Evolutionary conservation across 345 rosid species (phyloP).

Genomic region (Eucalyptus leucophloia): DNA sequence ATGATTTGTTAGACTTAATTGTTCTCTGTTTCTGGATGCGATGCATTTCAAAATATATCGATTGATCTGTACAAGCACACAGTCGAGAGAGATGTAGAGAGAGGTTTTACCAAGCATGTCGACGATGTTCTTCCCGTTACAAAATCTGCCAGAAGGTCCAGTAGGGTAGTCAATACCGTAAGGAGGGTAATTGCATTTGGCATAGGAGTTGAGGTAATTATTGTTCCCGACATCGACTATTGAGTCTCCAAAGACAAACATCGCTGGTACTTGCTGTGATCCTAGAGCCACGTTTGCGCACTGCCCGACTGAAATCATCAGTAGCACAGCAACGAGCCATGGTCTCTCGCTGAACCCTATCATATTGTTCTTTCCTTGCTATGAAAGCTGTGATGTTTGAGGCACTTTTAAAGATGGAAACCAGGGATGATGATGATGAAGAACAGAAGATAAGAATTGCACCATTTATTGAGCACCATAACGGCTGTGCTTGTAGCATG

Average conservation of each 20-base stretch:
- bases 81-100: background rate
- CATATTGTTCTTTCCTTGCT: background rate
- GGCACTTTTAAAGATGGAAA: background rate
- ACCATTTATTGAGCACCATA: background rate
- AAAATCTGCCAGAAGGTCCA: constrained; percentile 71
- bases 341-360: background rate
- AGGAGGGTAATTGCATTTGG: constrained; percentile 65
- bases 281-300: background rate
- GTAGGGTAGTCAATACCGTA: constrained; percentile 69
- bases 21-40: background rate
- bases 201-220: constrained; percentile 49
- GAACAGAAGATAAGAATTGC: background rate
- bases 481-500: background rate
- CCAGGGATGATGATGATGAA: background rate
- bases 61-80: background rate
- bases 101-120: constrained; percentile 48
- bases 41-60: background rate
- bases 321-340: background rate
- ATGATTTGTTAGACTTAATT: background rate
- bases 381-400: background rate
- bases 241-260: constrained; percentile 90
- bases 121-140: constrained; percentile 55
- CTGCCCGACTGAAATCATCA: background rate
- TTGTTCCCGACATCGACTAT: constrained; percentile 76
- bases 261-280: constrained; percentile 36